Evolutionary conservation across 1,284 basidiomycete genomes (phyloP), one percentile per base, ranked within the genome.

Genomic region (Naganishia sp.): DNA sequence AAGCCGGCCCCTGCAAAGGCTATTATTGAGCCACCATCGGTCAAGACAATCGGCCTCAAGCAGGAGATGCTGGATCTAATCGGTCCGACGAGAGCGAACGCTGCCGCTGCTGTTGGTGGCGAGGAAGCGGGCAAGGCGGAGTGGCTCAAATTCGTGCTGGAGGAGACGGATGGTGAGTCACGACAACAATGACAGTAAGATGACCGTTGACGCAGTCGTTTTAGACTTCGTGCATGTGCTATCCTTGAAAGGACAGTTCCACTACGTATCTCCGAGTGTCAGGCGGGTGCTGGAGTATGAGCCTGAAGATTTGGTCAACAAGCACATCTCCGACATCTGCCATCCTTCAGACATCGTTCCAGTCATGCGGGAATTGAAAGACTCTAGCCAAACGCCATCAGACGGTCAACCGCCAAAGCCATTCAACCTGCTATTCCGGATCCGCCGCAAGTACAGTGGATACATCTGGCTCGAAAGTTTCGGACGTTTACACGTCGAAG

Each of bases 341-440:
- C 92, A 96, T 76, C 89, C 89, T 0, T 89, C 89, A 61, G 94
- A 98, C 75, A 84, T 93, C 45, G 89, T 95, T 1, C 92, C 93
- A 0, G 85, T 96, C 69, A 89, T 92, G 85, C 86, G 94, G 50
- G 92, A 95, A 80, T 84, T 97, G 69, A 97, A 97, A 79, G 94
- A 96, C 73, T 82, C 82, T 23, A 82, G 82, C 15, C 81, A 81
- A 63, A 75, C 74, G 18, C 71, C 74, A 6, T 64, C 66, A 25
- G 78, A 77, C 47, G 75, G 74, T 17, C 71, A 73, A 23, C 32
- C 70, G 17, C 71, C 76, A 32, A 71, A 72, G 62, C 82, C 83
- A 0, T 89, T 93, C 63, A 86, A 90, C 75, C 81, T 94, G 15
- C 84, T 92, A 39, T 93, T 90, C 79, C 84, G 91, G 7, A 88